A percentile compares a stretch with the other conserved stretches of the same genome.
These are phyloP conservation scores for Platanthera zijinensis DNA, from an alignment of 106 monocot species.

Conservation along the genomic window DNA sequence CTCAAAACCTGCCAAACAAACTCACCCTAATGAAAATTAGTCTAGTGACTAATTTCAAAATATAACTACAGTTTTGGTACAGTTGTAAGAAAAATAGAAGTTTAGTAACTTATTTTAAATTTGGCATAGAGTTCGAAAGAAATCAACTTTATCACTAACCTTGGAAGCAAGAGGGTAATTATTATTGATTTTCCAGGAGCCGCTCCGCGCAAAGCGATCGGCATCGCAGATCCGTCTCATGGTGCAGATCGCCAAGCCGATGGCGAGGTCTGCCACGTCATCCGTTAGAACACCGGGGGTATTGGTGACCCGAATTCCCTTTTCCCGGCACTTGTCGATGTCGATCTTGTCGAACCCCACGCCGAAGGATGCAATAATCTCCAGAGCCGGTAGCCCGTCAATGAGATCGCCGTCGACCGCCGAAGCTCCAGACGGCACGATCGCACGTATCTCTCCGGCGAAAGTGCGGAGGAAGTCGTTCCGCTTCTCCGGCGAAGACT, in stretches of 20 bases:
- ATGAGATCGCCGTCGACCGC: slow-evolving; percentile 47
- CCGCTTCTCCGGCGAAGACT: slow-evolving; percentile 32
- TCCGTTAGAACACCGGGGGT: slow-evolving; percentile 59
- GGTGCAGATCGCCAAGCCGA: slow-evolving; percentile 49
- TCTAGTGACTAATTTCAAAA: too few relatives aligned
- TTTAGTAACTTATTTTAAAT: too few relatives aligned
- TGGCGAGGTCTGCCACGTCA: slow-evolving; percentile 60
- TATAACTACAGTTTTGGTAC: too few relatives aligned
- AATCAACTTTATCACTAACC: slow-evolving; percentile 13
- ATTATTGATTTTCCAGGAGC: slow-evolving; percentile 30
- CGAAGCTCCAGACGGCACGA: slow-evolving; percentile 25
- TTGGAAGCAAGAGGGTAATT: slow-evolving; percentile 37
- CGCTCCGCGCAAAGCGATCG: slow-evolving; percentile 33
- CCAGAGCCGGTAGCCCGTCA: slow-evolving; percentile 46
- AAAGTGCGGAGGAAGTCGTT: slow-evolving; percentile 33
- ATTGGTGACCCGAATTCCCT: slow-evolving; percentile 52
- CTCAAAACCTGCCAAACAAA: too few relatives aligned
- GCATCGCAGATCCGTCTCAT: slow-evolving; percentile 31
- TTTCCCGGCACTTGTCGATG: slow-evolving; percentile 42
- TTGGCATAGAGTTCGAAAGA: too few relatives aligned
- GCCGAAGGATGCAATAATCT: slow-evolving; percentile 54
- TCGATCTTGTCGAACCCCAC: slow-evolving; percentile 60
- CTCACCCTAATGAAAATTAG: too few relatives aligned
- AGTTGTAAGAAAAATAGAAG: too few relatives aligned
- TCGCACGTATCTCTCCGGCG: slow-evolving; percentile 33